Evolutionary conservation across 192 early-diverging fungal species (phyloP).

Genomic region (Martensiomyces pterosporus): DNA sequence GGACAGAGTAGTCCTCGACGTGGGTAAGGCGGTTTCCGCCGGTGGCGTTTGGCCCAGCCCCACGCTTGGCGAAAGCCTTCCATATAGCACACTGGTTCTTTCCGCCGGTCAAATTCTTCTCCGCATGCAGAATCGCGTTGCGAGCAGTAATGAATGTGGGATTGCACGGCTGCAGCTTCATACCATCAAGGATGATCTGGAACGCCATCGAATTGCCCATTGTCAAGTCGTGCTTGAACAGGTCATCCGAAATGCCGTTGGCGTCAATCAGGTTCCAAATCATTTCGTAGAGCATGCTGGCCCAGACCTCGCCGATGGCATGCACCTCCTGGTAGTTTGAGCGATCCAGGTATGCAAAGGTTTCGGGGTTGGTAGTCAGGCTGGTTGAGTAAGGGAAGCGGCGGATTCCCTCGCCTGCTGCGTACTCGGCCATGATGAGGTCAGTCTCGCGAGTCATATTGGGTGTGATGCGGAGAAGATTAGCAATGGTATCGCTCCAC

Average conservation of each 20-base stretch:
- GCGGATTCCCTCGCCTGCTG: constrained; percentile 41
- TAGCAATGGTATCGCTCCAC: constrained; percentile 92
- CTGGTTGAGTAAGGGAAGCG: constrained; percentile 46
- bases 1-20: constrained; percentile 18
- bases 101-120: constrained; percentile 49
- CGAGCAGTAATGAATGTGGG: constrained; percentile 64
- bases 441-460: constrained; percentile 44
- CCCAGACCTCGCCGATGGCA: constrained; percentile 61
- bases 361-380: constrained; percentile 29
- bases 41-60: constrained; percentile 46
- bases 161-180: constrained; percentile 65
- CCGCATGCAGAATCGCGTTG: constrained; percentile 63
- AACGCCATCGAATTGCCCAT: constrained; percentile 54
- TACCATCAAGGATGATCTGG: constrained; percentile 52
- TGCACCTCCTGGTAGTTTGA: constrained; percentile 49
- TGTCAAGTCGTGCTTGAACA: constrained; percentile 29
- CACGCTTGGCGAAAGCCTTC: constrained; percentile 66
- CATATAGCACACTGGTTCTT: constrained; percentile 57
- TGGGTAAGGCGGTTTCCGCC: constrained; percentile 7
- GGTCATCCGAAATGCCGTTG: constrained; percentile 23
- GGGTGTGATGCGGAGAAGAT: constrained; percentile 63
- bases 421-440: constrained; percentile 23
- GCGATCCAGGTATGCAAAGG: constrained; percentile 31
- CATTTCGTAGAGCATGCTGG: constrained; percentile 56
- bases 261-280: constrained; percentile 56